These are phyloP conservation scores for Capsicum rhomboideum DNA, from an alignment of 257 asterid genomes.

Conservation along the genomic window DNA sequence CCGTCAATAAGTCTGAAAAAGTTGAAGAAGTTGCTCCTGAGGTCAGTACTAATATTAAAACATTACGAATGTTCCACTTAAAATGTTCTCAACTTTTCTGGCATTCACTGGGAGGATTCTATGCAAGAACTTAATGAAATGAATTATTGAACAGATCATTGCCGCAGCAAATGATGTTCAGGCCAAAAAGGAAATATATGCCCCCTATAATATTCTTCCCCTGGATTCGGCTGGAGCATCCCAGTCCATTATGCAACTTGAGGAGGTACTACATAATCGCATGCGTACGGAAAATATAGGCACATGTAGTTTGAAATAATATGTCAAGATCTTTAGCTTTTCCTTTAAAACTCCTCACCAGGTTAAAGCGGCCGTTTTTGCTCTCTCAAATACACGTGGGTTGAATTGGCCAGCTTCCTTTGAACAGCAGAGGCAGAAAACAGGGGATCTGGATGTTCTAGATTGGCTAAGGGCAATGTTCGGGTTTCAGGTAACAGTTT, in stretches of 20 bases:
- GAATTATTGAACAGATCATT: constrained; percentile 56
- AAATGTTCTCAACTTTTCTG: not conserved
- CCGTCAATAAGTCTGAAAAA: constrained; percentile 87
- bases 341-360: constrained; percentile 16
- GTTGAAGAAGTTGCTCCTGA: constrained; percentile 98
- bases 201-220: constrained; percentile 92
- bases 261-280: constrained; percentile 55
- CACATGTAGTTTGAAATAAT: not conserved
- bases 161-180: constrained; percentile 98
- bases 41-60: constrained; percentile 34
- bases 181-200: constrained; percentile 86
- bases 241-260: constrained; percentile 97
- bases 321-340: not conserved
- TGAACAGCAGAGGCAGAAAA: constrained; percentile 74
- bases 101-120: constrained; percentile 6
- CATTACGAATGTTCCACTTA: not conserved
- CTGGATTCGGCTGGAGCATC: constrained; percentile 92
- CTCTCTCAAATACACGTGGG: constrained; percentile 59
- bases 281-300: not conserved
- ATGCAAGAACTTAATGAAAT: not conserved
- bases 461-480: constrained; percentile 99
- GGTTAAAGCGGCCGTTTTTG: constrained; percentile 91
- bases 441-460: constrained; percentile 86
- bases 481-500: constrained; percentile 80
- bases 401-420: constrained; percentile 76